These are phyloP conservation scores for Alliaria petiolata DNA, from an alignment of 345 rosid genomes.

Conservation along the genomic window DNA sequence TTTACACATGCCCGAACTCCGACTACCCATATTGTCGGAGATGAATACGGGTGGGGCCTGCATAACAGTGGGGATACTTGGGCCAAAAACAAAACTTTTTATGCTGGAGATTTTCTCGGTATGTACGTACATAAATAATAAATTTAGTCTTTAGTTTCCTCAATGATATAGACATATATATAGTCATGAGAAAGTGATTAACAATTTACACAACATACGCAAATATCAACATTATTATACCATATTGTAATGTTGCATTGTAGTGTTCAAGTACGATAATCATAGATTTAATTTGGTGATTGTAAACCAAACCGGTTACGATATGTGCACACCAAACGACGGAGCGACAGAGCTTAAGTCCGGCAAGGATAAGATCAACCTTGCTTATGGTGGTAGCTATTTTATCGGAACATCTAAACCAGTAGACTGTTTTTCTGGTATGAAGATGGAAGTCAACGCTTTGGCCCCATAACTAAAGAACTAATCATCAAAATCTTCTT, in stretches of 20 bases:
- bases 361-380: neutral
- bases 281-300: neutral
- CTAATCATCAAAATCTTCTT: neutral
- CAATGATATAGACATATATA: neutral
- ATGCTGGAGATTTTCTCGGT: slow-evolving; percentile 14
- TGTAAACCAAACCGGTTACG: slow-evolving; percentile 6
- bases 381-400: neutral
- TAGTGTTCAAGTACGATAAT: neutral
- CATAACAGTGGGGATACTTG: neutral
- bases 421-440: neutral
- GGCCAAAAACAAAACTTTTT: neutral
- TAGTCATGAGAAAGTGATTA: neutral
- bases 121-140: neutral
- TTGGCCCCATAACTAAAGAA: neutral
- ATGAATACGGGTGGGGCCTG: neutral
- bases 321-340: neutral
- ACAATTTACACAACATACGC: neutral
- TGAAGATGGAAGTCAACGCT: slow-evolving; percentile 1
- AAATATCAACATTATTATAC: no score
- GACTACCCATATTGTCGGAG: neutral
- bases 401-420: neutral
- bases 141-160: neutral
- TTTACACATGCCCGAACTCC: neutral
- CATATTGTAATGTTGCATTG: neutral
- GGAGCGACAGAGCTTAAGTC: neutral